Percentiles rank a stretch among this genome's conserved stretches.
phyloP scores from a whole-genome alignment of 495 filamentous ascomycete species.

The Durotheca rogersii region DNA sequence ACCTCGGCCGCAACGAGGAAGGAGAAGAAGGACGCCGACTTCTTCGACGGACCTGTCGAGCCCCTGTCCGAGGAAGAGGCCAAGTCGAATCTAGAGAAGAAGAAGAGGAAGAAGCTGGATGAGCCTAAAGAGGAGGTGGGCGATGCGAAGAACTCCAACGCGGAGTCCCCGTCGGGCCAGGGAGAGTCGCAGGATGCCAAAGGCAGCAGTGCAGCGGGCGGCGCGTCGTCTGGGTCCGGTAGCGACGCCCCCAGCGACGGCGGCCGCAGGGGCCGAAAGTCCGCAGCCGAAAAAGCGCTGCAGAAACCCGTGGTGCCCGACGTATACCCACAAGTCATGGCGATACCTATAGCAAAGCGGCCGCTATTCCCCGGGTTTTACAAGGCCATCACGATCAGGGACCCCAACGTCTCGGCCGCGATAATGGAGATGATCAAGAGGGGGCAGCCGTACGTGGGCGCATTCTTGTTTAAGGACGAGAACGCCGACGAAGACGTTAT shows the following conservation, averaged over 20 bases:
- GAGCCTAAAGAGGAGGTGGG: conserved; percentile 38
- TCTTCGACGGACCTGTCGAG: conserved; percentile 46
- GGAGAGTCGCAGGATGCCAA: conserved; percentile 48
- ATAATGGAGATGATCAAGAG: conserved; percentile 96
- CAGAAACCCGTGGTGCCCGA: conserved; percentile 88
- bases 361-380: conserved; percentile 98
- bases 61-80: conserved; percentile 50
- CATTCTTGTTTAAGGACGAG: conserved; percentile 96
- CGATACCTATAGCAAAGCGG: conserved; percentile 93
- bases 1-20: conserved; percentile 40
- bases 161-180: conserved; percentile 38
- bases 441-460: conserved; percentile 97
- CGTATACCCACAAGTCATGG: conserved; percentile 97
- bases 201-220: conserved; percentile 42
- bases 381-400: conserved; percentile 93
- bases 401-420: conserved; percentile 82
- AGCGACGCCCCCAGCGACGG: conserved; percentile 51
- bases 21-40: conserved; percentile 44
- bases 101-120: conserved; percentile 49
- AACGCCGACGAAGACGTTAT: conserved; percentile 89
- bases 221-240: conserved; percentile 44
- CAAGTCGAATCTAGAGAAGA: conserved; percentile 48
- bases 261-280: conserved; percentile 61
- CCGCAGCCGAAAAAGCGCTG: conserved; percentile 66
- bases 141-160: conserved; percentile 42